These are phyloP conservation scores for Medicago arabica DNA, from an alignment of 306 rosid genomes.

Conservation along the genomic window DNA sequence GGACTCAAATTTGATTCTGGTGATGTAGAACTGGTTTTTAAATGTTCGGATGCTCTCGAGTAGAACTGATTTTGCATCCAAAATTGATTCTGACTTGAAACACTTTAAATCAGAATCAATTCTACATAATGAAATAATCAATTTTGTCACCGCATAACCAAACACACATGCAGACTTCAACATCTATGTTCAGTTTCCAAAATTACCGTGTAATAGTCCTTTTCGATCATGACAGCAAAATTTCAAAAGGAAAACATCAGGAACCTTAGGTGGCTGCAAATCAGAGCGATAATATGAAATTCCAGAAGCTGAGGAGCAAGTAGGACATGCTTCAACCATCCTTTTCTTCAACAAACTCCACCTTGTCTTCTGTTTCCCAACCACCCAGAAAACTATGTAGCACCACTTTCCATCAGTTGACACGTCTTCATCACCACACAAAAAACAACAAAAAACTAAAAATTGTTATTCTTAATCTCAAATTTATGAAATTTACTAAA, in stretches of 20 bases:
- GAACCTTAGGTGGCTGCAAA: conserved; percentile 68
- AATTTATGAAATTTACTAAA: conserved; percentile 18
- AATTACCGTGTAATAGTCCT: conserved; percentile 89
- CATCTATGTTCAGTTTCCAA: background rate
- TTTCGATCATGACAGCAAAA: conserved; percentile 73
- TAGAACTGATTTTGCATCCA: background rate
- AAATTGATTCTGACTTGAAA: background rate
- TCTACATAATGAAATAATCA: background rate
- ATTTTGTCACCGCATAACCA: background rate
- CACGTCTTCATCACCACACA: conserved; percentile 62
- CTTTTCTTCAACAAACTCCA: conserved; percentile 89
- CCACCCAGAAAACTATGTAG: conserved; percentile 87
- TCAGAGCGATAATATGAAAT: conserved; percentile 69
- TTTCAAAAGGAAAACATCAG: conserved; percentile 83
- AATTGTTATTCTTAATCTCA: conserved; percentile 17
- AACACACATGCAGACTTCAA: background rate
- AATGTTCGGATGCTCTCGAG: background rate
- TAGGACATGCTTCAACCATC: conserved; percentile 80
- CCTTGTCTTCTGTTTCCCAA: conserved; percentile 72
- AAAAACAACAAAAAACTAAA: background rate
- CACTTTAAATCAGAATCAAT: background rate
- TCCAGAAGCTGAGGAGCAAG: conserved; percentile 89
- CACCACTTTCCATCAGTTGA: conserved; percentile 99
- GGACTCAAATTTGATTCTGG: background rate
- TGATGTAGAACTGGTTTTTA: background rate